These are phyloP conservation scores for Paramecium tetraurelia DNA, from an alignment of 73 alveolate species.

Conservation along the genomic window DNA sequence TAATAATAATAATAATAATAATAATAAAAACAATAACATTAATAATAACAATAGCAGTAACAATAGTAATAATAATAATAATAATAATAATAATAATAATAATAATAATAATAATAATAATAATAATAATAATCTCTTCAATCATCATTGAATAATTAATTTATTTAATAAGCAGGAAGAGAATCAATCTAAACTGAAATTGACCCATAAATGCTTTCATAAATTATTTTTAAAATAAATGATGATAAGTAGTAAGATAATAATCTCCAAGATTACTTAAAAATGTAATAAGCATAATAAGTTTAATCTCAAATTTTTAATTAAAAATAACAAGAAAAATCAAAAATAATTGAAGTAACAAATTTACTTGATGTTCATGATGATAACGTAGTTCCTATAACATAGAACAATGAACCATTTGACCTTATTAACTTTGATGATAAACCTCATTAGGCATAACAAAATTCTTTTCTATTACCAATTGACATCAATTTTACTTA, in stretches of 20 bases:
- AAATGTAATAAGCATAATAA: not conserved
- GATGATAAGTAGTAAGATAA: not conserved
- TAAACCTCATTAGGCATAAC: not conserved
- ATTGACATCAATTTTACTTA: not conserved
- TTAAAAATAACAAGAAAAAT: not conserved
- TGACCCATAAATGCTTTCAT: not conserved
- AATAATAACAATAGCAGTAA: not conserved
- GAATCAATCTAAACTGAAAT: conserved; percentile 8
- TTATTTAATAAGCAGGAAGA: not conserved
- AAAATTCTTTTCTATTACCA: not conserved
- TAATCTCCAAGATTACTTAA: not conserved
- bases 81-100: not conserved
- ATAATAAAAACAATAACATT: not conserved
- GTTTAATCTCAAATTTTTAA: not conserved
- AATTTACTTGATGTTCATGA: not conserved
- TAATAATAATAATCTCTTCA: not conserved
- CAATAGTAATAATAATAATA: not conserved
- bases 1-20: not conserved
- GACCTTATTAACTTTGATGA: not conserved
- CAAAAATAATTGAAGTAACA: not conserved
- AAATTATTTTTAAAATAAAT: not conserved
- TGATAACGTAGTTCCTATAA: not conserved
- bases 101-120: too few species aligned
- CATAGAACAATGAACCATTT: not conserved
- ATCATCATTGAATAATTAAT: not conserved